Conservation (phyloP, 2,329 filamentous ascomycete species). For the Lojkania enalia region DNA sequence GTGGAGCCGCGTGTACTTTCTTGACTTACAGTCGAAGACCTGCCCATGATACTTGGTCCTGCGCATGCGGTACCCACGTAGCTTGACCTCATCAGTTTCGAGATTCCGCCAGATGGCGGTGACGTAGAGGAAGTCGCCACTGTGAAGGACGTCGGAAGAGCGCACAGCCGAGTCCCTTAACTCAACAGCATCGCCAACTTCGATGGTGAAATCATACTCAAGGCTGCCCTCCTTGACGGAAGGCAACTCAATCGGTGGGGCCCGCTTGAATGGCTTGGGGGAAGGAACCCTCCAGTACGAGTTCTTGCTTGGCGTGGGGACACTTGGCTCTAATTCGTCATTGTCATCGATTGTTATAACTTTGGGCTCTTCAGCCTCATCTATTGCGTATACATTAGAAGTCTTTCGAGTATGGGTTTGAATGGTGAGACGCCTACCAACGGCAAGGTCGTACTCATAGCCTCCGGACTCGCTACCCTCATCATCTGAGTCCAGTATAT, state of each 20-base stretch:
- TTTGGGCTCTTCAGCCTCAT: too few species aligned
- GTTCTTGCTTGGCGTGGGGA: too few species aligned
- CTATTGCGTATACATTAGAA: too few species aligned
- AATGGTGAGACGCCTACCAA: too few species aligned
- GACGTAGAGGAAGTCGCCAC: slow-evolving; percentile 29
- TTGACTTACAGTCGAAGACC: slow-evolving; percentile 25
- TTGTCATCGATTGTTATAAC: too few species aligned
- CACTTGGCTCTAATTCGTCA: too few species aligned
- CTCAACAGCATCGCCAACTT: slow-evolving; percentile 21
- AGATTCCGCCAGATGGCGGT: slow-evolving; percentile 21
- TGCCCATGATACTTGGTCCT: slow-evolving; percentile 21
- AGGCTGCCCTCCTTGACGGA: not conserved
- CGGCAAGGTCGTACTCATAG: too few species aligned
- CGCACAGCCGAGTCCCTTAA: slow-evolving; percentile 11
- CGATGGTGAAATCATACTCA: slow-evolving; percentile 3
- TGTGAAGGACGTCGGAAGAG: slow-evolving; percentile 4
- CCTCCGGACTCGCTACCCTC: too few species aligned
- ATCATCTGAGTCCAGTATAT: too few species aligned
- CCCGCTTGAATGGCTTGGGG: too few species aligned
- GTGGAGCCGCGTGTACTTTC: not conserved
- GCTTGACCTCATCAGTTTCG: slow-evolving; percentile 16
- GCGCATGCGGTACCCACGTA: slow-evolving; percentile 25
- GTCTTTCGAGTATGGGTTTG: too few species aligned
- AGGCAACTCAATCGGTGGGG: slow-evolving; percentile 1
- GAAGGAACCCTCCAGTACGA: too few species aligned